Evolutionary conservation across 202 grass and related monocot species (phyloP), one percentile per base, ranked within the genome.

Genomic region (Digitaria exilis): DNA sequence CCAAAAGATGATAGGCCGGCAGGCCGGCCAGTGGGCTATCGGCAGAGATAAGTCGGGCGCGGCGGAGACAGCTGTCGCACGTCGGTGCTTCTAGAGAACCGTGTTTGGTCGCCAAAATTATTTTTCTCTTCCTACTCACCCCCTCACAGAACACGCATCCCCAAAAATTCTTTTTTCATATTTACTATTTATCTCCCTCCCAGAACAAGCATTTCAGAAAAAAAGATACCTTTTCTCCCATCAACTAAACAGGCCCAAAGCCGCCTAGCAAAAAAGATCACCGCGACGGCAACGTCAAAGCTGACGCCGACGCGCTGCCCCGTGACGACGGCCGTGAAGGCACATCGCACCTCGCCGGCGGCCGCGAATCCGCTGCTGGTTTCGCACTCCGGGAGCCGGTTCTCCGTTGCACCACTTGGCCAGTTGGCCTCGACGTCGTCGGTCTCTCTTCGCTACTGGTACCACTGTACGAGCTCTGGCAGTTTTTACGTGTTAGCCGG

Each of bases 51-150:
- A 52, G 22, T 60, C 45, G 34, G 5, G 42, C 18, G 26, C 9
- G 11, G 9, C 19, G 18, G 9, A 44, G 75, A 55, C 76, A 71
- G 67, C 12, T 80, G 46, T 43, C 5, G 34, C 25, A 4, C 24
- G 24, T 16, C 55, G 54, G 51, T 7, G 71, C 61, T 57, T 84
- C 81, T 48, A 67, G 71, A 76, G 56, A 56, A 26, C 45, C 1
- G 34, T 0, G 19, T n/a, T n/a, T n/a, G n/a, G n/a, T n/a, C n/a
- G n/a, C n/a, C n/a, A n/a, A n/a, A n/a, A n/a, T n/a, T n/a, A n/a
- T n/a, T n/a, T n/a, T n/a, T n/a, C n/a, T n/a, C n/a, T n/a, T n/a
- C n/a, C n/a, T n/a, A n/a, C n/a, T n/a, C n/a, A n/a, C n/a, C n/a
- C n/a, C n/a, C n/a, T n/a, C n/a, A n/a, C n/a, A n/a, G n/a, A n/a